phyloP scores from a whole-genome alignment of 164 flowering plant species.

The Euptelea pleiosperma region DNA sequence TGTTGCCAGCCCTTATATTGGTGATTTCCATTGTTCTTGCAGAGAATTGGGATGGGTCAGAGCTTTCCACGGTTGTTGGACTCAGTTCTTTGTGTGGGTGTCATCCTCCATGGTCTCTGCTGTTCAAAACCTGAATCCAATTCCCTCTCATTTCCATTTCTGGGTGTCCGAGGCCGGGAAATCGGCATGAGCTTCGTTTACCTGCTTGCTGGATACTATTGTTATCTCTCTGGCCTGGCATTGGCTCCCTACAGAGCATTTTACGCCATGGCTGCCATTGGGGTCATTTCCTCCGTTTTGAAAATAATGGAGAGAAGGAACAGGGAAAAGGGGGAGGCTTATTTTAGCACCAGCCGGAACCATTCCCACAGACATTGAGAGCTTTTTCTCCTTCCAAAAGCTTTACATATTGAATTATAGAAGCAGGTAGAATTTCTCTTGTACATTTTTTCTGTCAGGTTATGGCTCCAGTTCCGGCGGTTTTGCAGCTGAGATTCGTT shows the following conservation, averaged over 20 bases:
- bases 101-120: constrained; percentile 71
- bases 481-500: not conserved
- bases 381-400: constrained; percentile 1
- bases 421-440: not conserved
- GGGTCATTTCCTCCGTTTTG: constrained; percentile 45
- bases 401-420: not conserved
- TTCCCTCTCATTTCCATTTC: constrained; percentile 41
- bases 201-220: constrained; percentile 65
- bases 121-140: constrained; percentile 58
- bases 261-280: constrained; percentile 77
- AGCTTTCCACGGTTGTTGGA: constrained; percentile 79
- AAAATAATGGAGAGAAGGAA: constrained; percentile 46
- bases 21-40: constrained; percentile 29
- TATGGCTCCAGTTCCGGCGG: not conserved
- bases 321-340: constrained; percentile 45
- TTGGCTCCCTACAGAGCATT: constrained; percentile 74
- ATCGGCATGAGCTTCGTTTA: constrained; percentile 54
- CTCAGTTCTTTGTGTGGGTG: constrained; percentile 63
- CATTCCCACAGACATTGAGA: constrained; percentile 75
- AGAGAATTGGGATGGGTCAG: constrained; percentile 69
- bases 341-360: constrained; percentile 45
- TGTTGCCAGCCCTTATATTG: not conserved
- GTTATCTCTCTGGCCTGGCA: constrained; percentile 59
- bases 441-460: constrained; percentile 5
- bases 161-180: constrained; percentile 36